phyloP scores from a whole-genome alignment of 108 stramenopile species.

The Halocafeteria seosinensis region DNA sequence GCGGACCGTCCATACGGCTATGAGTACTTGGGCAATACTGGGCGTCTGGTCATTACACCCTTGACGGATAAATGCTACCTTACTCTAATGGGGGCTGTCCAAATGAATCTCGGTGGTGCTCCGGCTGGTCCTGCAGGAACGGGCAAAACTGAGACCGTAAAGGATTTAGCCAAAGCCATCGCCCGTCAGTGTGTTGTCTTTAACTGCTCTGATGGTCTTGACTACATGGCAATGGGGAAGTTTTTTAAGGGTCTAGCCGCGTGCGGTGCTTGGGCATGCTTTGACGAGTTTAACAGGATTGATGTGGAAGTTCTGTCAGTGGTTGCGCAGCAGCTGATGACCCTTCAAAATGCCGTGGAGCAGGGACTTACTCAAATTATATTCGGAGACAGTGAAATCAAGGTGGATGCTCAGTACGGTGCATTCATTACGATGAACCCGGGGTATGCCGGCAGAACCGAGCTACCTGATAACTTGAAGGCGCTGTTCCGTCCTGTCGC shows the following conservation, averaged over 20 bases:
- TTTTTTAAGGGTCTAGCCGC: constrained; percentile 50
- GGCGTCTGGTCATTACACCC: constrained; percentile 48
- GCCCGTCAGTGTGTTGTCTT: constrained; percentile 52
- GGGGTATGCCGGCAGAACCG: constrained; percentile 41
- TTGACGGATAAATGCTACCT: constrained; percentile 50
- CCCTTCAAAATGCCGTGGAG: constrained; percentile 38
- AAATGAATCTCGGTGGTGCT: constrained; percentile 44
- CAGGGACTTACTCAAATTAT: constrained; percentile 6
- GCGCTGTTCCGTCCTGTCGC: constrained; percentile 51
- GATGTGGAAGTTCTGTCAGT: constrained; percentile 53
- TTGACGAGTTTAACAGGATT: constrained; percentile 58
- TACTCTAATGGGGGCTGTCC: constrained; percentile 51
- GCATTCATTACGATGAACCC: constrained; percentile 58
- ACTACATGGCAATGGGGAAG: constrained; percentile 52
- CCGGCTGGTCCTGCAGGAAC: constrained; percentile 52
- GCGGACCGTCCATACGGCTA: constrained; percentile 43
- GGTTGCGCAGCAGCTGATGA: constrained; percentile 49
- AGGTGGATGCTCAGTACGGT: constrained; percentile 27
- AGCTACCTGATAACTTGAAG: constrained; percentile 28
- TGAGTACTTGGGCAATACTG: constrained; percentile 49
- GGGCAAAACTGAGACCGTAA: constrained; percentile 49
- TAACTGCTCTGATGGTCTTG: constrained; percentile 52
- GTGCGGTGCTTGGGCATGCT: constrained; percentile 55
- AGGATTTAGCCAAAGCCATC: constrained; percentile 45
- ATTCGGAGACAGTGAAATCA: constrained; percentile 38